Evolutionary conservation across 306 rosid genomes (phyloP).

Genomic region (Pyrus pyrifolia): DNA sequence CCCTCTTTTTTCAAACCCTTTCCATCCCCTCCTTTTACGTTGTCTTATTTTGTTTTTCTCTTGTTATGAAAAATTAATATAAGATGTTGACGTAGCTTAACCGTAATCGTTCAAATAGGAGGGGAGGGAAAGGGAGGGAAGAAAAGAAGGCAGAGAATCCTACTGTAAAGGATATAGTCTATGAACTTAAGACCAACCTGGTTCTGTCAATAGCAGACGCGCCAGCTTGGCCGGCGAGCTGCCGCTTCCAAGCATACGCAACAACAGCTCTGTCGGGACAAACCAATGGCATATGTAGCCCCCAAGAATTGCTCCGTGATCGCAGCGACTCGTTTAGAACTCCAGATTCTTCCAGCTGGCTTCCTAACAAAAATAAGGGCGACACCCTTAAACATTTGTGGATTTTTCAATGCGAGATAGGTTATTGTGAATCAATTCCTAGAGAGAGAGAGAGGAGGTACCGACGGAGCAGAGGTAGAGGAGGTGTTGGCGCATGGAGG

Average conservation of each 20-base stretch:
- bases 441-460: slow-evolving; percentile 4
- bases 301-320: slow-evolving; percentile 83
- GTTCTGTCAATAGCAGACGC: slow-evolving; percentile 87
- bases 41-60: too few relatives aligned
- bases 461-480: slow-evolving; percentile 82
- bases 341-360: slow-evolving; percentile 81
- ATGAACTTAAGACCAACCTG: slow-evolving; percentile 34
- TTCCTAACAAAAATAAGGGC: slow-evolving; percentile 43
- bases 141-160: too few relatives aligned
- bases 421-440: not conserved
- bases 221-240: slow-evolving; percentile 94
- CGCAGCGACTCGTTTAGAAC: slow-evolving; percentile 73
- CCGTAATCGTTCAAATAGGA: too few relatives aligned
- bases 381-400: not conserved
- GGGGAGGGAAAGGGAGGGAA: too few relatives aligned
- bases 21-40: too few relatives aligned
- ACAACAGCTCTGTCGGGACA: slow-evolving; percentile 94
- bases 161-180: not conserved
- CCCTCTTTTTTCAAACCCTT: too few relatives aligned
- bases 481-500: slow-evolving; percentile 78
- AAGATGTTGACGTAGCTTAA: too few relatives aligned
- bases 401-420: not conserved
- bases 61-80: too few relatives aligned
- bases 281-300: slow-evolving; percentile 85
- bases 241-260: slow-evolving; percentile 93